phyloP scores from a whole-genome alignment of 2,329 filamentous ascomycete genomes.

The Talaromyces sp. region DNA sequence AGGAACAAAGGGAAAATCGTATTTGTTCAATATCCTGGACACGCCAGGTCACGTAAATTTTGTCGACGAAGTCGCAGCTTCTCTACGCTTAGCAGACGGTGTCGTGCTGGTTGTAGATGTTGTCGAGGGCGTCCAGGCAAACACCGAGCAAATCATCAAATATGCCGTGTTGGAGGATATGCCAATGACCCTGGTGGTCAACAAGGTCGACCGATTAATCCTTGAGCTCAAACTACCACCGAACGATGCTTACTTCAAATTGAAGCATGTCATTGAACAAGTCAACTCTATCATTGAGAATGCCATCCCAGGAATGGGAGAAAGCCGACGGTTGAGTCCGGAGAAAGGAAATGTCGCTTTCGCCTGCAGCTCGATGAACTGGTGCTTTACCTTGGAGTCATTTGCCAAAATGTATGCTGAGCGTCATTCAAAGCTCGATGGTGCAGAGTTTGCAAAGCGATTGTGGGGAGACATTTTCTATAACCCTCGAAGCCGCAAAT shows the following conservation, averaged over 20 bases:
- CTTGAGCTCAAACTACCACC: slow-evolving; percentile 91
- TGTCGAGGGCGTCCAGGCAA: slow-evolving; percentile 97
- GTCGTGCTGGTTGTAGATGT: slow-evolving; percentile 93
- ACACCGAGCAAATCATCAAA: slow-evolving; percentile 95
- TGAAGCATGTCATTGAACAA: slow-evolving; percentile 97
- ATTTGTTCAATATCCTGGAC: slow-evolving; percentile 90
- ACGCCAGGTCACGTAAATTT: slow-evolving; percentile 98
- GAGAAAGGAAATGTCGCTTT: slow-evolving; percentile 99
- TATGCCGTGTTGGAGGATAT: slow-evolving; percentile 88
- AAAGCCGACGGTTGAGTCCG: slow-evolving; percentile 77
- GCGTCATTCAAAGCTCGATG: slow-evolving; percentile 76
- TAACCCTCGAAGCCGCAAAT: slow-evolving; percentile 84
- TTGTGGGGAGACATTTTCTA: slow-evolving; percentile 98
- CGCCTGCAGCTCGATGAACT: slow-evolving; percentile 86
- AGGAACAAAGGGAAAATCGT: slow-evolving; percentile 86
- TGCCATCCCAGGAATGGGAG: slow-evolving; percentile 75
- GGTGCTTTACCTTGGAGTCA: slow-evolving; percentile 92
- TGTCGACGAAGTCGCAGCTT: slow-evolving; percentile 90
- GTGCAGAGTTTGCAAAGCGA: slow-evolving; percentile 75
- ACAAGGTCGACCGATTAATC: slow-evolving; percentile 96
- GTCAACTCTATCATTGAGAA: slow-evolving; percentile 95
- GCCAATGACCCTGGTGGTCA: slow-evolving; percentile 84
- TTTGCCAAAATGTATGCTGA: slow-evolving; percentile 97
- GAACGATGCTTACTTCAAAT: slow-evolving; percentile 95
- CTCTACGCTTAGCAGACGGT: slow-evolving; percentile 82